Evolutionary conservation across 768 basidiomycete genomes (phyloP).

Genomic region (Phylloporus scabripes): DNA sequence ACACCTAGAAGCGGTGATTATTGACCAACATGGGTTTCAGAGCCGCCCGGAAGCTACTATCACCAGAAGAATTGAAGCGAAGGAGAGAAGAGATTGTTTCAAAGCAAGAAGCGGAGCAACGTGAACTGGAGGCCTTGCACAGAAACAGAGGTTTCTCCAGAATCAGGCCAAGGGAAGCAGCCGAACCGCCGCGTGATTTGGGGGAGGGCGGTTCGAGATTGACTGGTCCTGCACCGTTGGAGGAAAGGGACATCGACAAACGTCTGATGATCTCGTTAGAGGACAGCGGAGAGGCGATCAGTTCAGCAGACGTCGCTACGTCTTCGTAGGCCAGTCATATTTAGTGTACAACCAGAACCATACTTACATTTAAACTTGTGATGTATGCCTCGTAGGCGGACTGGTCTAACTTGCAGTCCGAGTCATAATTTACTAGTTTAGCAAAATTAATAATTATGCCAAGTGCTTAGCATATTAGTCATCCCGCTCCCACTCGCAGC

Average conservation of each 20-base stretch:
- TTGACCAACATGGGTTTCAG: neutral
- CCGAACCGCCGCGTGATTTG: neutral
- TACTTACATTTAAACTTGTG: no score
- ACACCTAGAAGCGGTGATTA: neutral
- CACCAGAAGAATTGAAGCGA: conserved; percentile 3
- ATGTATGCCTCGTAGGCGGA: no score
- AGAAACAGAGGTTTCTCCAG: neutral
- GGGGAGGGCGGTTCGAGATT: neutral
- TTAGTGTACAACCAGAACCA: neutral
- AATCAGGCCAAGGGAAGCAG: neutral
- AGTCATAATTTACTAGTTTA: neutral
- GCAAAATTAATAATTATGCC: conserved; percentile 2
- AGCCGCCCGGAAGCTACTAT: neutral
- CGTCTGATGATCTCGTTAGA: neutral
- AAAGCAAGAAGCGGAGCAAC: conserved; percentile 13
- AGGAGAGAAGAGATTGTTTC: conserved; percentile 10
- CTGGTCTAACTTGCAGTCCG: neutral
- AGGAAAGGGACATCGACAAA: neutral
- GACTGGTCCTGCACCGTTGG: neutral
- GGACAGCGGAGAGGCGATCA: neutral
- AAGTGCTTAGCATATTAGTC: conserved; percentile 25
- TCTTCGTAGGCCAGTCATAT: neutral
- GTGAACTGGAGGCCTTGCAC: conserved; percentile 3
- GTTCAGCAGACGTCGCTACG: no score
- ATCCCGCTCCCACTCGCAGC: conserved; percentile 13